phyloP scores from a whole-genome alignment of 192 early-diverging fungal species.

The Umbelopsis isabellina region DNA sequence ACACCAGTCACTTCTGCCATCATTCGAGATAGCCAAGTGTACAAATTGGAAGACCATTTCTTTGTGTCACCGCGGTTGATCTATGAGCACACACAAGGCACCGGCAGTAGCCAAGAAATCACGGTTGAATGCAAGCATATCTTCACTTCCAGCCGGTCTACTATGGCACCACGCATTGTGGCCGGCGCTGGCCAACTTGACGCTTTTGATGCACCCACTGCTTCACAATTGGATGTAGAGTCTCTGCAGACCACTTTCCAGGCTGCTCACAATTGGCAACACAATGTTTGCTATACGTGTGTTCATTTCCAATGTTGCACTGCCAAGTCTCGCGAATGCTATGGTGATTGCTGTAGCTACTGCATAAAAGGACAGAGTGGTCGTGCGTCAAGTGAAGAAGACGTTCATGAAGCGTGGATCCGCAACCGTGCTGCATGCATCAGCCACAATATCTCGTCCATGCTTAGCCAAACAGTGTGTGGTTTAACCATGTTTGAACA shows the following conservation, averaged over 20 bases:
- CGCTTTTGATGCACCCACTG: neutral
- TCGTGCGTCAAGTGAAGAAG: conserved; percentile 5
- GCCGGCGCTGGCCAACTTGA: conserved; percentile 3
- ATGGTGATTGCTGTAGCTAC: neutral
- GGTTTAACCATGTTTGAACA: too few species aligned
- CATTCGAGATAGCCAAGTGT: conserved; percentile 8
- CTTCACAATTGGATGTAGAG: neutral
- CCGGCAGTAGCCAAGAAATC: neutral
- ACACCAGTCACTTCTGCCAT: neutral
- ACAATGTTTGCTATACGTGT: neutral
- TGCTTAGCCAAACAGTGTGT: too few species aligned
- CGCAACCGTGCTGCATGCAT: too few species aligned
- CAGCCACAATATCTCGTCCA: too few species aligned
- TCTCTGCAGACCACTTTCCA: neutral
- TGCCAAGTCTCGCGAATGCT: neutral
- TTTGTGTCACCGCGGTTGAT: conserved; percentile 1
- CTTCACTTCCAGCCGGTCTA: neutral
- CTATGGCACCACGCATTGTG: neutral
- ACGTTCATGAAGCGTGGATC: conserved; percentile 15
- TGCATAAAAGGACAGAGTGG: neutral
- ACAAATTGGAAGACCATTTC: conserved; percentile 7
- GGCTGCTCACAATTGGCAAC: neutral
- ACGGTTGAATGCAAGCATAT: neutral
- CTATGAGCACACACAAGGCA: neutral
- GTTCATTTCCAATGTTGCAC: neutral